These are phyloP conservation scores for Trichoderma oligosporum DNA, from an alignment of 2,329 filamentous ascomycete species.

Conservation along the genomic window DNA sequence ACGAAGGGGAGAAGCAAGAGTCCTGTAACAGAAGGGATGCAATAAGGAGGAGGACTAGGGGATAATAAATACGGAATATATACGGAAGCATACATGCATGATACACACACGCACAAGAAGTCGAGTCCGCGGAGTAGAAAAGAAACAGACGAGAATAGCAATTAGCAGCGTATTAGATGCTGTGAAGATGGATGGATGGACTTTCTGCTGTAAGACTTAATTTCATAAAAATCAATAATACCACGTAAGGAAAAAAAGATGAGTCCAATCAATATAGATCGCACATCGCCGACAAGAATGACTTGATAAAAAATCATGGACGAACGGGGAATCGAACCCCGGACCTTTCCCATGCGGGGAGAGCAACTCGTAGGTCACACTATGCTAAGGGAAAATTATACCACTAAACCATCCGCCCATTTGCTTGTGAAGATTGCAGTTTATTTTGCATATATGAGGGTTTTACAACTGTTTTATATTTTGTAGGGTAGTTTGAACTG, in stretches of 20 bases:
- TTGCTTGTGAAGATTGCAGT: background rate
- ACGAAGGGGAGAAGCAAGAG: conserved; percentile 25
- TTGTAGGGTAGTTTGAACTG: background rate
- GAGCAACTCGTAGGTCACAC: conserved; percentile 6
- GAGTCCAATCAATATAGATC: background rate
- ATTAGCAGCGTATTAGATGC: background rate
- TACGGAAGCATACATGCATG: background rate
- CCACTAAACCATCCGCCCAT: conserved; percentile 27
- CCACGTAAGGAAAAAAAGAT: background rate
- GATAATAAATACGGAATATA: no score
- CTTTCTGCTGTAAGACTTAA: no score
- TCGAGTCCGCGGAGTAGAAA: background rate
- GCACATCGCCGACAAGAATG: no score
- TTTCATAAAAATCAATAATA: background rate
- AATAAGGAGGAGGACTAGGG: no score
- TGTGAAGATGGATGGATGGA: no score
- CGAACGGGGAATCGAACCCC: conserved; percentile 23
- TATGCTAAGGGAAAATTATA: conserved; percentile 26
- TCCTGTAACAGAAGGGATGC: conserved; percentile 17
- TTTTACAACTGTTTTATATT: background rate
- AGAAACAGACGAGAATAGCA: background rate
- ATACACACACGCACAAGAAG: background rate
- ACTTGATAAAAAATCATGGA: conserved; percentile 14
- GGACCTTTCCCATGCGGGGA: conserved; percentile 20
- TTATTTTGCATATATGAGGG: background rate